These are phyloP conservation scores for Cladophialophora exuberans DNA, from an alignment of 2,329 filamentous ascomycete species.

Conservation along the genomic window DNA sequence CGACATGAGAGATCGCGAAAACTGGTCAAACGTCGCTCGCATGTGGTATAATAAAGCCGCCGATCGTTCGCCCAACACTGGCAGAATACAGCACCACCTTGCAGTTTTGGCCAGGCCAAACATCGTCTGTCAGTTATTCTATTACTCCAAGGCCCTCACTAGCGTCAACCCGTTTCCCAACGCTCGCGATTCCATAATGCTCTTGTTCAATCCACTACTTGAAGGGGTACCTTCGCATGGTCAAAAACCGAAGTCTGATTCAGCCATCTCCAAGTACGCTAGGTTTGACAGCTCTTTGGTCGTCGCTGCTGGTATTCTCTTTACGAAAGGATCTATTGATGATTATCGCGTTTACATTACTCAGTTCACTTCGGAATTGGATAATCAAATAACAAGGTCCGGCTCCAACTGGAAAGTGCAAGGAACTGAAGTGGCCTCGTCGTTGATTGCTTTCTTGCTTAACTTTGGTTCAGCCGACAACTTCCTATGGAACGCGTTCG, in stretches of 20 bases:
- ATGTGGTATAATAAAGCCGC: conserved; percentile 86
- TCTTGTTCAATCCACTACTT: conserved; percentile 57
- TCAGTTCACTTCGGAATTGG: conserved; percentile 50
- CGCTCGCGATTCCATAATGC: conserved; percentile 59
- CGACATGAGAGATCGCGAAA: conserved; percentile 72
- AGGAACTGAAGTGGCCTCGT: conserved; percentile 58
- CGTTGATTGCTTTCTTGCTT: conserved; percentile 59
- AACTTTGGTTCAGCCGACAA: conserved; percentile 54
- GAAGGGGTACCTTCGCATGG: conserved; percentile 25
- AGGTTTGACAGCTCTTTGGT: conserved; percentile 56
- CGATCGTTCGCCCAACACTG: conserved; percentile 73
- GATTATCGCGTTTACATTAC: conserved; percentile 44
- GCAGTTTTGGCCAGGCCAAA: conserved; percentile 67
- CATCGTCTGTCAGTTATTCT: conserved; percentile 56
- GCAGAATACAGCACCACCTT: conserved; percentile 84
- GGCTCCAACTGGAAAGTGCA: conserved; percentile 56
- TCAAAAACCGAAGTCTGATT: conserved; percentile 34
- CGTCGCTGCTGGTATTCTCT: conserved; percentile 57
- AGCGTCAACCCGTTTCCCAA: conserved; percentile 59
- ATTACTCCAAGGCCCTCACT: conserved; percentile 62
- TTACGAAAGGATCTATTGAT: conserved; percentile 40
- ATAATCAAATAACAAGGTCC: conserved; percentile 51
- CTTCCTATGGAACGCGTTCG: conserved; percentile 37
- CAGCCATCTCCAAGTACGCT: conserved; percentile 34
- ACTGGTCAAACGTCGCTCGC: conserved; percentile 77